Percentiles rank a stretch among this genome's conserved stretches.
phyloP scores from a whole-genome alignment of 2,329 filamentous ascomycete genomes.

The Fusarium continuum region DNA sequence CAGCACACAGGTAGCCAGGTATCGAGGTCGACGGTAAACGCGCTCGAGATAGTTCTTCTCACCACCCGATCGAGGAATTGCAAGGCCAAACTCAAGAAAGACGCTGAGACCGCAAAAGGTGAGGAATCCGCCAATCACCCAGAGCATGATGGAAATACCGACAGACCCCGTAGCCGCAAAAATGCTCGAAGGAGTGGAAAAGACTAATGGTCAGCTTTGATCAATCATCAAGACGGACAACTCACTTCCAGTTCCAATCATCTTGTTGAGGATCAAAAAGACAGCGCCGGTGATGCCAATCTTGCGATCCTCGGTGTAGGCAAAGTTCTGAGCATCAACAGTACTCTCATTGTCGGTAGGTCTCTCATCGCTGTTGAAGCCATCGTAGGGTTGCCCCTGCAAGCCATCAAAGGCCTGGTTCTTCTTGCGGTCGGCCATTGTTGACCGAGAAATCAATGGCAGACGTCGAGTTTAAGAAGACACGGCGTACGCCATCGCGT shows the following conservation, averaged over 20 bases:
- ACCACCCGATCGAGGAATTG: constrained; percentile 69
- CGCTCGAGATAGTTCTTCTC: constrained; percentile 74
- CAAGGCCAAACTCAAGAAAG: constrained; percentile 70
- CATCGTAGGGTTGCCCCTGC: not conserved
- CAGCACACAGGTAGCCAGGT: constrained; percentile 67
- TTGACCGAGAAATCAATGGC: not conserved
- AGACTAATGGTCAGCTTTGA: constrained; percentile 50
- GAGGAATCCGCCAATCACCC: constrained; percentile 57
- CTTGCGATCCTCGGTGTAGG: constrained; percentile 55
- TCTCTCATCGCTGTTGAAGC: constrained; percentile 31
- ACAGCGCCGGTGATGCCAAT: constrained; percentile 63
- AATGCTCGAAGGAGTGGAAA: constrained; percentile 64
- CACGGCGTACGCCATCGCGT: constrained; percentile 2
- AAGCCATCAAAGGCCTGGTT: constrained; percentile 12
- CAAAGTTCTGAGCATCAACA: constrained; percentile 54
- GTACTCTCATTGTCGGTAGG: constrained; percentile 35
- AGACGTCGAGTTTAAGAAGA: not conserved
- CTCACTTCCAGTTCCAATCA: constrained; percentile 67
- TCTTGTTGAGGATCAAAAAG: constrained; percentile 66
- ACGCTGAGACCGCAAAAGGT: constrained; percentile 68
- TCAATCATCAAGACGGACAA: not conserved
- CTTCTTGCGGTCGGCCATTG: constrained; percentile 30
- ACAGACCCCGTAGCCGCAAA: constrained; percentile 63
- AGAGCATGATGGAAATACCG: constrained; percentile 48
- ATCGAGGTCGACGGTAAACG: constrained; percentile 67